Base-by-base conservation (phyloP, 768 basidiomycete species). In the Naematelia aurantialba region DNA sequence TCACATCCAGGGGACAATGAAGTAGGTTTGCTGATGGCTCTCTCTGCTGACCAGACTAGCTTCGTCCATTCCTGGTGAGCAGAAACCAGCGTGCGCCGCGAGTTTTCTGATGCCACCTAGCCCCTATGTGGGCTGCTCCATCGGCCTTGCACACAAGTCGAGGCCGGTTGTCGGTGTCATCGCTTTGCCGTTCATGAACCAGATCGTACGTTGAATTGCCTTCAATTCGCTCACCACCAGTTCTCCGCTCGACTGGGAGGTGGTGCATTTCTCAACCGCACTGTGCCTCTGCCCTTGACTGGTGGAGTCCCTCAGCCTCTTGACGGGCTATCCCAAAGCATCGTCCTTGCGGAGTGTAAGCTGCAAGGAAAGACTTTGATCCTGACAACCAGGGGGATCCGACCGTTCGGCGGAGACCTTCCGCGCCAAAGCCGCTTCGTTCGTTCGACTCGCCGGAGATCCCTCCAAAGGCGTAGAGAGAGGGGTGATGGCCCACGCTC, bases 81-180 rank as follows among this genome's bases (percentile, higher is more conserved):
- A 24, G 4, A 21, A 76, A 89, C 91, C 69, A 81, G 86, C 29
- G 19, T 26, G 21, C 1, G 27, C 34, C 27, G 46, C 1, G 29
- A 27, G 8, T 25, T 44, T 24, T 11, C 56, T 59, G 52, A 58
- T 21, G 10, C 21, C 30, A 88, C 17, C 89, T 89, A 73, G 72
- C 30, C 89, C 90, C 8, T 87, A 85, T 70, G 88, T 85, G 26
- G 92, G 89, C 76, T 88, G 93, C 77, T 94, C 91, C 19, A 83
- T 97, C 49, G 93, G 91, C 2, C 80, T 97, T 69, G 86, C 92
- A 61, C 86, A 88, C 79, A 81, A 87, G 61, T 85, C 85, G 61
- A 81, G 83, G 4, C 89, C 92, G 1, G 82, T 92, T 3, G 81
- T 94, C 21, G 92, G 92, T 1, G 91, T 97, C 42, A 87, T 96